These are phyloP conservation scores for Penicillium decumbens DNA, from an alignment of 2,329 filamentous ascomycete genomes.

Conservation along the genomic window DNA sequence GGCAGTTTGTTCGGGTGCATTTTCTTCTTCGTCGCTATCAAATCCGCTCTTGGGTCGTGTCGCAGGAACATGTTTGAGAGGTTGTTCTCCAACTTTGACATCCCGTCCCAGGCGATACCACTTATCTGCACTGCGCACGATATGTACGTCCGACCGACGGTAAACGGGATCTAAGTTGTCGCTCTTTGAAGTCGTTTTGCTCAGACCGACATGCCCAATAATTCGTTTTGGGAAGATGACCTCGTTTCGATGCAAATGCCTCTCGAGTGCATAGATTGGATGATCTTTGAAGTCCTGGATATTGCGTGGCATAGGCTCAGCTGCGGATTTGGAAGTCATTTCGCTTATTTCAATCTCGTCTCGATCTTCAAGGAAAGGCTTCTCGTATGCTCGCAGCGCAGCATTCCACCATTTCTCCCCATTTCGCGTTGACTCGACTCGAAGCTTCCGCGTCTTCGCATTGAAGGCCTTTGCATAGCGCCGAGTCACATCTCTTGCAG, in stretches of 20 bases:
- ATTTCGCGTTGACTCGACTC: constrained; percentile 65
- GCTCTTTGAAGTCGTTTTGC: constrained; percentile 41
- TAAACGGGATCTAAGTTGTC: constrained; percentile 70
- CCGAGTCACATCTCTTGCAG: constrained; percentile 76
- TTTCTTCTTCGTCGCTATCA: constrained; percentile 40
- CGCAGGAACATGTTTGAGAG: constrained; percentile 66
- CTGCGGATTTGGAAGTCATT: constrained; percentile 63
- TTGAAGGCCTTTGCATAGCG: constrained; percentile 86
- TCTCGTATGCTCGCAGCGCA: constrained; percentile 41
- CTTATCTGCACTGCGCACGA: constrained; percentile 72
- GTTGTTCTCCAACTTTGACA: constrained; percentile 72
- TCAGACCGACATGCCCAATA: constrained; percentile 68
- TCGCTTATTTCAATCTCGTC: constrained; percentile 82
- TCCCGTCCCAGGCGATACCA: constrained; percentile 88
- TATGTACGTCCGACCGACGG: constrained; percentile 71
- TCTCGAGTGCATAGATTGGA: constrained; percentile 74
- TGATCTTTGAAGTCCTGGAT: constrained; percentile 85
- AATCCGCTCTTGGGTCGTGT: constrained; percentile 37
- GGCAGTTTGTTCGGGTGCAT: constrained; percentile 52
- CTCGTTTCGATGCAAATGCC: constrained; percentile 78
- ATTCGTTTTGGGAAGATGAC: constrained; percentile 68
- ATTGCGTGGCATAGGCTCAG: constrained; percentile 80
- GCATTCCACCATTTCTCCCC: constrained; percentile 55
- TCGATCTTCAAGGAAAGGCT: constrained; percentile 53
- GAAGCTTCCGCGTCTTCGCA: constrained; percentile 75